Percentiles rank a stretch among this genome's conserved stretches.
Evolutionary conservation across 768 basidiomycete genomes (phyloP).

Genomic region (Coprinellus micaceus): DNA sequence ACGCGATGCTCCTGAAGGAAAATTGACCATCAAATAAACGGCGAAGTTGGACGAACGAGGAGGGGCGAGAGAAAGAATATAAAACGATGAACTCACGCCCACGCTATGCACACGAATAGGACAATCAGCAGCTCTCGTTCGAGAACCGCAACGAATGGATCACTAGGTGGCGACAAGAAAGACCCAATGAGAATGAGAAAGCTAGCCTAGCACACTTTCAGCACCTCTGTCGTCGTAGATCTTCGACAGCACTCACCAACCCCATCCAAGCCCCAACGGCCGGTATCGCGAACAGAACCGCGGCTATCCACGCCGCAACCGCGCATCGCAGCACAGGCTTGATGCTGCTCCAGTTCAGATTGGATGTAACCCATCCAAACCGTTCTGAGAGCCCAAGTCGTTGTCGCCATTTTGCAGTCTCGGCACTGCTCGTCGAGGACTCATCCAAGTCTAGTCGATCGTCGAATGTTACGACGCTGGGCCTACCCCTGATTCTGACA

Average conservation of each 20-base stretch:
- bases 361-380: conserved; percentile 52
- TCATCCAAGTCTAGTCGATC: too few species aligned
- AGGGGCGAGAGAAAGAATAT: too few species aligned
- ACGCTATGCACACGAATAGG: conserved; percentile 43
- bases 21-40: too few species aligned
- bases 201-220: conserved; percentile 40
- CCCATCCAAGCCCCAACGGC: conserved; percentile 48
- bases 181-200: conserved; percentile 63
- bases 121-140: conserved; percentile 62
- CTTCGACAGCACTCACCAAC: conserved; percentile 37
- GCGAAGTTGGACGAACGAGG: too few species aligned
- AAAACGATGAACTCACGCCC: conserved; percentile 50
- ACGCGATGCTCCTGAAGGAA: too few species aligned
- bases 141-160: conserved; percentile 64
- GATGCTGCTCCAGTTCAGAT: conserved; percentile 53
- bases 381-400: not conserved
- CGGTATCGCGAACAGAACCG: conserved; percentile 58
- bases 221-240: not conserved
- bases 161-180: conserved; percentile 63
- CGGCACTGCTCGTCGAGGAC: not conserved
- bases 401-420: not conserved
- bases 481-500: too few species aligned
- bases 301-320: conserved; percentile 56
- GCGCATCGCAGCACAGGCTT: conserved; percentile 65
- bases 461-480: too few species aligned